Base-by-base conservation (phyloP, 257 asterid species). In the Nicotiana undulata region DNA sequence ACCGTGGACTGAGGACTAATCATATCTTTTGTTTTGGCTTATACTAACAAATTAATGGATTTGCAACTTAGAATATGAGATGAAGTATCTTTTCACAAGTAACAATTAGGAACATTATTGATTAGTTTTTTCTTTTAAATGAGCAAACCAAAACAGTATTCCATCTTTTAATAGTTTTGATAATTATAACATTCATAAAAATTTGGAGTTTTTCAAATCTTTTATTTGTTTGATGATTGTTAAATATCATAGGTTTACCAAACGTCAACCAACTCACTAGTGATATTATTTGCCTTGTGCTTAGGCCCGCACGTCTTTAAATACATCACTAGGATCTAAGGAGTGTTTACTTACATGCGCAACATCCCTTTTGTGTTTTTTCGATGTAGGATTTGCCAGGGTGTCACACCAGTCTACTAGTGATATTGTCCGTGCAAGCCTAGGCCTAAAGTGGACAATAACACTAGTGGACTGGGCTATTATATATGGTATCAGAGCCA, bases 11-110 rank as follows among this genome's bases (percentile, higher is more conserved):
- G 77, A 37, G 77, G 77, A 72, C 78, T 72, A 72, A 72, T 15
- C 59, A 72, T 72, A 46, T 4, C 49, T 72, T 55, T 59, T 37
- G 4, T 20, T 18, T 56, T 77, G 68, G 55, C 18, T 59, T 77
- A 32, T 44, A 59, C 20, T 12, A 59, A 70, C 81, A 77, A 72
- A 77, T 17, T 10, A 34, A 16, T 63, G 60, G 81, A 77, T 59
- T 77, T 77, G 81, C 70, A 44, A 20, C 56, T 59, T 63, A 55
- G 53, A 31, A 34, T 56, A 77, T 59, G 58, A 59, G 56, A 77
- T 77, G 59, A 34, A n/a, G 70, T 40, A 77, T 77, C 81, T 44
- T 58, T 20, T 77, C 81, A 77, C 81, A 77, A 77, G 81, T 77
- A 34, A 40, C 49, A 40, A 77, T 77, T 63, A 34, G 78, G 78